Evolutionary conservation across 257 asterid genomes (phyloP).

Genomic region (Penstemon davidsonii): DNA sequence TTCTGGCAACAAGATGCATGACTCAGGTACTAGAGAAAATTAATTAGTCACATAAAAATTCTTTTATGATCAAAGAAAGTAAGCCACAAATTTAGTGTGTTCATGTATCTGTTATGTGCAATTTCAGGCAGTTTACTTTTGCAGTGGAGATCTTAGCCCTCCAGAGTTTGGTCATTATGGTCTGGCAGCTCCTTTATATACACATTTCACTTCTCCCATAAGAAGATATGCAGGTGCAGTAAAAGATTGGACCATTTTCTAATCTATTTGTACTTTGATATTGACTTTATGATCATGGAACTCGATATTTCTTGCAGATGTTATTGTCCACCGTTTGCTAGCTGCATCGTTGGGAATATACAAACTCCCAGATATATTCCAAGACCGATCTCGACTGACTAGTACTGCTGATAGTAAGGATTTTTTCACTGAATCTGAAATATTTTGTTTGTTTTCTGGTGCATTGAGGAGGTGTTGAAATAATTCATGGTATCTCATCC

Average conservation of each 20-base stretch:
- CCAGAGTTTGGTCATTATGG: slow-evolving; percentile 92
- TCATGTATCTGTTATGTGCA: slow-evolving; percentile 14
- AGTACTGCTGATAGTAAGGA: slow-evolving; percentile 82
- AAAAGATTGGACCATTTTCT: slow-evolving; percentile 18
- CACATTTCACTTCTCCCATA: slow-evolving; percentile 98
- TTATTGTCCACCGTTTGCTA: slow-evolving; percentile 85
- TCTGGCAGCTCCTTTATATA: slow-evolving; percentile 87
- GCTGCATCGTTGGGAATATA: slow-evolving; percentile 93
- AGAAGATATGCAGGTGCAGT: slow-evolving; percentile 91
- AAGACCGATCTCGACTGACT: slow-evolving; percentile 75
- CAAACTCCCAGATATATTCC: slow-evolving; percentile 81
- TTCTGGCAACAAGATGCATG: slow-evolving; percentile 99
- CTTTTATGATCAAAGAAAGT: slow-evolving; percentile 4
- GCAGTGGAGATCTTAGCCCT: slow-evolving; percentile 94
- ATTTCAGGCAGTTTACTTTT: slow-evolving; percentile 91
- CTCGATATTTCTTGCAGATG: slow-evolving; percentile 58
- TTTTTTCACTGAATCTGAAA: slow-evolving; percentile 12
- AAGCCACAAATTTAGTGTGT: slow-evolving; percentile 22
- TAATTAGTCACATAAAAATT: not conserved
- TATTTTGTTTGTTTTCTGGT: slow-evolving; percentile 15
- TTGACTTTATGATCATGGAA: slow-evolving; percentile 23
- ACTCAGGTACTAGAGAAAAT: slow-evolving; percentile 67
- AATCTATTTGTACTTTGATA: slow-evolving; percentile 26
- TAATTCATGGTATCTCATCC: slow-evolving; percentile 4
- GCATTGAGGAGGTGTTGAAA: slow-evolving; percentile 19